phyloP scores from a whole-genome alignment of 805 yeast species.

The Starmera amethionina region DNA sequence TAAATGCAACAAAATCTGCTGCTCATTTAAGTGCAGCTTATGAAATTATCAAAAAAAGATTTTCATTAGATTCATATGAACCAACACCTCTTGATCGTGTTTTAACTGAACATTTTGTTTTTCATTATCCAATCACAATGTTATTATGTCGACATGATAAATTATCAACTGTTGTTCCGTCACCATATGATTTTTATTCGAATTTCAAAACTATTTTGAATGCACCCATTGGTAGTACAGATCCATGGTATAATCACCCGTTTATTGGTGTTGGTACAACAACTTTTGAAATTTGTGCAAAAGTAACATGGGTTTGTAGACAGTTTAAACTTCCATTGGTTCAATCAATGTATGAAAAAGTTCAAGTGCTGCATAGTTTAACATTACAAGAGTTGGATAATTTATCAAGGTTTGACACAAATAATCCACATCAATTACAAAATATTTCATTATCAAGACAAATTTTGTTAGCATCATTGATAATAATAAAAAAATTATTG shows the following conservation, averaged over 20 bases:
- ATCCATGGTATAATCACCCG: conserved; percentile 17
- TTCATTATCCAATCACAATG: conserved; percentile 16
- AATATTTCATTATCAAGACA: conserved; percentile 10
- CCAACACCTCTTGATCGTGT: conserved; percentile 11
- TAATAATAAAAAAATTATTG: conserved; percentile 10
- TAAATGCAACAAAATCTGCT: conserved; percentile 16
- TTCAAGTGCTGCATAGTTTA: not conserved
- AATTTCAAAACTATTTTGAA: conserved; percentile 6
- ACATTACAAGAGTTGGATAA: not conserved
- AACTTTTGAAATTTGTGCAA: conserved; percentile 13
- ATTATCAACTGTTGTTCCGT: conserved; percentile 11
- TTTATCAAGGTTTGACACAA: not conserved
- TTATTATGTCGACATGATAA: conserved; percentile 17
- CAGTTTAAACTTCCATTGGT: conserved; percentile 7
- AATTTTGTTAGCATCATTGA: conserved; percentile 8
- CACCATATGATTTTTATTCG: conserved; percentile 16
- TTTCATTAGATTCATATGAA: conserved; percentile 1
- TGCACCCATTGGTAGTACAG: conserved; percentile 2
- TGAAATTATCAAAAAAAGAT: conserved; percentile 17
- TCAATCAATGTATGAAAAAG: conserved; percentile 2
- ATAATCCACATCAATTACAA: not conserved
- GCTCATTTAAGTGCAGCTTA: conserved; percentile 18
- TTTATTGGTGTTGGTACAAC: conserved; percentile 11
- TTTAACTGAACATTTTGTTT: conserved; percentile 15
- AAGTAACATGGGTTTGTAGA: conserved; percentile 15